A percentile compares a stretch with the other conserved stretches of the same genome.
phyloP scores from a whole-genome alignment of 768 basidiomycete species.

The Lactarius vividus region DNA sequence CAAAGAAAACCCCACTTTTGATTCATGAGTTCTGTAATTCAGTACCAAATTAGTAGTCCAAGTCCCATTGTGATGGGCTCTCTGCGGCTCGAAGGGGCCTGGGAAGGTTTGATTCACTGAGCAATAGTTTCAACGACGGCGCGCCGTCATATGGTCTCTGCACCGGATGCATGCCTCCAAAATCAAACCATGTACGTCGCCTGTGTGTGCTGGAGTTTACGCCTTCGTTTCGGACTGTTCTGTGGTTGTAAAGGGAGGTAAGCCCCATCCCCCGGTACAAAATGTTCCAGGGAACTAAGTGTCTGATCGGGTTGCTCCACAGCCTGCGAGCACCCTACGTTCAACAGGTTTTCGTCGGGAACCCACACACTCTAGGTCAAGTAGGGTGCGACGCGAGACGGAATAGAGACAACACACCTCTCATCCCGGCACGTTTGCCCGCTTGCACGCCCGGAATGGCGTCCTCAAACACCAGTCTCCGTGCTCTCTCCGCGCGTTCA shows the following conservation, averaged over 20 bases:
- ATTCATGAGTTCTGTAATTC: too few species aligned
- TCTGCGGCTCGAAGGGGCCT: too few species aligned
- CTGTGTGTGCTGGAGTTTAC: not conserved
- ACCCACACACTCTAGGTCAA: constrained; percentile 55
- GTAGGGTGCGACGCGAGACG: not conserved
- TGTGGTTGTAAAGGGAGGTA: constrained; percentile 56
- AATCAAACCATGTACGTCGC: too few species aligned
- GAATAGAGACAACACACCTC: constrained; percentile 48
- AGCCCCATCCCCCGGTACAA: constrained; percentile 77
- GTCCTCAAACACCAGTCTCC: constrained; percentile 83
- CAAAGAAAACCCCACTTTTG: too few species aligned
- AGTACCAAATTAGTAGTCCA: too few species aligned
- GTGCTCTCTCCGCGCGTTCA: constrained; percentile 46
- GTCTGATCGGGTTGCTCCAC: constrained; percentile 55
- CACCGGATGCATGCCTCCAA: too few species aligned
- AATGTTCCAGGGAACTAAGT: constrained; percentile 62
- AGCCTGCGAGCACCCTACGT: constrained; percentile 42
- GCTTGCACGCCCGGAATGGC: constrained; percentile 73
- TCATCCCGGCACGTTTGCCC: constrained; percentile 83
- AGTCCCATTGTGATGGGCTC: too few species aligned
- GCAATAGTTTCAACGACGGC: too few species aligned
- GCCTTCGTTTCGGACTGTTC: not conserved
- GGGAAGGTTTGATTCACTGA: too few species aligned
- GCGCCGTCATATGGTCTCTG: too few species aligned
- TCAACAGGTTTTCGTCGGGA: constrained; percentile 66